Conservation (phyloP, 257 asterid genomes). For the Fraxinus americana region DNA sequence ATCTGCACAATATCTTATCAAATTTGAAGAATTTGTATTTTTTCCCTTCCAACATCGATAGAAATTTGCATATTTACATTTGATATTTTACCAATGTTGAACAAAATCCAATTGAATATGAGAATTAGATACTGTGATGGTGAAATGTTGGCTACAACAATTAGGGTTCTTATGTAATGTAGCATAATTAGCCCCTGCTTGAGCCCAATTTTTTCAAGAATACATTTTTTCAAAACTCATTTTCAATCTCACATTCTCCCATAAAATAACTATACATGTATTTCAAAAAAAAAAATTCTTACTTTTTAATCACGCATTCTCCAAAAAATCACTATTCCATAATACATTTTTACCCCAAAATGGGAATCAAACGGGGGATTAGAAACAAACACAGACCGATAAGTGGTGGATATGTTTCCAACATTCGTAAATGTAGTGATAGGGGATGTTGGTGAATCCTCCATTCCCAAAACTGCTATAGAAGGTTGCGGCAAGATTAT, state of each 20-base stretch:
- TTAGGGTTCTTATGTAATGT: not conserved
- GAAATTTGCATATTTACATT: not conserved
- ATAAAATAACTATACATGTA: too few relatives aligned
- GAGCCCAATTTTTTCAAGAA: too few relatives aligned
- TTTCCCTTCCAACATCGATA: not conserved
- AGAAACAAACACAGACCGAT: constrained; percentile 72
- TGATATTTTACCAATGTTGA: not conserved
- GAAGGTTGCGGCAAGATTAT: constrained; percentile 94
- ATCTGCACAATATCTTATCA: not conserved
- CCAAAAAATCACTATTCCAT: too few relatives aligned
- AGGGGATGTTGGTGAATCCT: constrained; percentile 93
- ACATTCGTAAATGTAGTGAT: constrained; percentile 76
- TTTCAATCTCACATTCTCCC: too few relatives aligned
- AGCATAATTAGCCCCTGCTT: not conserved
- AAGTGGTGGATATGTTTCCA: constrained; percentile 82
- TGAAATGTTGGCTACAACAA: not conserved
- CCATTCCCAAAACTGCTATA: constrained; percentile 63
- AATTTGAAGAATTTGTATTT: not conserved
- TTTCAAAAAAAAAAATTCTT: too few relatives aligned
- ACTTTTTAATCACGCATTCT: too few relatives aligned
- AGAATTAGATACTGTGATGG: not conserved
- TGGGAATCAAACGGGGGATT: constrained; percentile 50
- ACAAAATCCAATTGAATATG: too few relatives aligned
- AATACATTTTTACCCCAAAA: not conserved
- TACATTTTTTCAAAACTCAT: too few relatives aligned